These are phyloP conservation scores for Clonostachys rhizophaga DNA, from an alignment of 2,329 filamentous ascomycete species.

Conservation along the genomic window DNA sequence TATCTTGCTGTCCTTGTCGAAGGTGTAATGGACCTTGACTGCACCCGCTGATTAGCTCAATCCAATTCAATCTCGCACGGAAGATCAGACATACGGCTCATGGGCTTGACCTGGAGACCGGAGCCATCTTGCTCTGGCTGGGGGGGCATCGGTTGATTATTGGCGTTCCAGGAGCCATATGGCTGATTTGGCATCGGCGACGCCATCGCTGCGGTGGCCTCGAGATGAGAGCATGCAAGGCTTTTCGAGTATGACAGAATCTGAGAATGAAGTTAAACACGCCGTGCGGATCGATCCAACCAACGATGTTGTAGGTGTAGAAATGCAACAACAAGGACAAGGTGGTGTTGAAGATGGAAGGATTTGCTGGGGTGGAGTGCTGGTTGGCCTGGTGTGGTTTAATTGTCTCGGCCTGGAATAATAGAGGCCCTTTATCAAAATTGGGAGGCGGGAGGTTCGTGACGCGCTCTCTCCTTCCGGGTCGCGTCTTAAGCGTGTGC, in stretches of 20 bases:
- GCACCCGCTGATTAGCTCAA: slow-evolving; percentile 6
- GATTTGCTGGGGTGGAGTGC: neutral
- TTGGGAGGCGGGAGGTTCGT: slow-evolving; percentile 30
- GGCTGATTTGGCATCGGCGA: slow-evolving; percentile 26
- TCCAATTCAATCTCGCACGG: neutral
- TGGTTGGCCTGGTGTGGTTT: neutral
- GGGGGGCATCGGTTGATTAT: slow-evolving; percentile 19
- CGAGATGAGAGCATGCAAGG: too few species aligned
- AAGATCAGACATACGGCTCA: slow-evolving; percentile 56
- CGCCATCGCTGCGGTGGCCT: slow-evolving; percentile 24
- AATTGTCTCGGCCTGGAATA: too few species aligned
- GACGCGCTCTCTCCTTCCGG: slow-evolving; percentile 17
- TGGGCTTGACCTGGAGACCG: slow-evolving; percentile 55
- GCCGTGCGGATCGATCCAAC: too few species aligned
- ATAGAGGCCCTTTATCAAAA: slow-evolving; percentile 13
- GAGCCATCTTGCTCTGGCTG: slow-evolving; percentile 28
- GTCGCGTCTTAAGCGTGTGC: too few species aligned
- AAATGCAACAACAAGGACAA: neutral
- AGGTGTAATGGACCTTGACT: slow-evolving; percentile 98
- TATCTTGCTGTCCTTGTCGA: slow-evolving; percentile 82
- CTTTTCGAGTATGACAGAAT: too few species aligned
- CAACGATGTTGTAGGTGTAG: slow-evolving; percentile 5
- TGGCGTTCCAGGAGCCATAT: slow-evolving; percentile 20
- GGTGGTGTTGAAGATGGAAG: neutral
- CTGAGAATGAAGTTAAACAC: too few species aligned